Conservation (phyloP, 2,329 filamentous ascomycete species). For the Sporothrix inflata region DNA sequence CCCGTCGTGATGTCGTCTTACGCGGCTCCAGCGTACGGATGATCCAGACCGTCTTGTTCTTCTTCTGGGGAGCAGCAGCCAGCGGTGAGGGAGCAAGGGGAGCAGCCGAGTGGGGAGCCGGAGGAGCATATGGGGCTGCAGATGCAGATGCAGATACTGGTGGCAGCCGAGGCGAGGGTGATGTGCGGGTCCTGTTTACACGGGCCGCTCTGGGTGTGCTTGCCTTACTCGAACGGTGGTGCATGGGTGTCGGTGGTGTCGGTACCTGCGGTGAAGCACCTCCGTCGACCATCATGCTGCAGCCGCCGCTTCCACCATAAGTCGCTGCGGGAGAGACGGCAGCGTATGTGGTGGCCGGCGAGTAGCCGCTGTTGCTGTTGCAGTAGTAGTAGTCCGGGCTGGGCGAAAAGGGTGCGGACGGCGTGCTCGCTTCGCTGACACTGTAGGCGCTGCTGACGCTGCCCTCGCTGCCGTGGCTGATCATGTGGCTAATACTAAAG, state of each 20-base stretch:
- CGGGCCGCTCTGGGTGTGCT: not conserved
- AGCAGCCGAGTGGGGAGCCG: not conserved
- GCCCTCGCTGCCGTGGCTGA: conserved; percentile 25
- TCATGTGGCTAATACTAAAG: conserved; percentile 27
- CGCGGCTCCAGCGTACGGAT: conserved; percentile 32
- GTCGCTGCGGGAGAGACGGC: conserved; percentile 9
- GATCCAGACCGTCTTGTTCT: conserved; percentile 34
- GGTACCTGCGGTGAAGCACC: not conserved
- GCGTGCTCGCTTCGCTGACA: conserved; percentile 24
- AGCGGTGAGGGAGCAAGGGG: conserved; percentile 12
- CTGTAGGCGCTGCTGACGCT: conserved; percentile 23
- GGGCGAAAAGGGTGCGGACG: conserved; percentile 22
- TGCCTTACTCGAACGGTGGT: not conserved
- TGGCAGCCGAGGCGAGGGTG: conserved; percentile 7
- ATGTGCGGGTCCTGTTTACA: conserved; percentile 4
- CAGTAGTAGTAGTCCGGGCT: conserved; percentile 19
- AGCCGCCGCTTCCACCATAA: not conserved
- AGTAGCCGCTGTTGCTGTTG: conserved; percentile 27
- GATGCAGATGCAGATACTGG: not conserved
- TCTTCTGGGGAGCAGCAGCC: conserved; percentile 20
- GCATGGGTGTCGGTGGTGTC: not conserved
- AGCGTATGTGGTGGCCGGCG: not conserved
- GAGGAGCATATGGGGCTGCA: not conserved
- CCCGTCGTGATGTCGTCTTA: conserved; percentile 22
- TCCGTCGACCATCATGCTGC: conserved; percentile 8